phyloP scores from a whole-genome alignment of 371 early-diverging fungal genomes.

The Zancudomyces culisetae region DNA sequence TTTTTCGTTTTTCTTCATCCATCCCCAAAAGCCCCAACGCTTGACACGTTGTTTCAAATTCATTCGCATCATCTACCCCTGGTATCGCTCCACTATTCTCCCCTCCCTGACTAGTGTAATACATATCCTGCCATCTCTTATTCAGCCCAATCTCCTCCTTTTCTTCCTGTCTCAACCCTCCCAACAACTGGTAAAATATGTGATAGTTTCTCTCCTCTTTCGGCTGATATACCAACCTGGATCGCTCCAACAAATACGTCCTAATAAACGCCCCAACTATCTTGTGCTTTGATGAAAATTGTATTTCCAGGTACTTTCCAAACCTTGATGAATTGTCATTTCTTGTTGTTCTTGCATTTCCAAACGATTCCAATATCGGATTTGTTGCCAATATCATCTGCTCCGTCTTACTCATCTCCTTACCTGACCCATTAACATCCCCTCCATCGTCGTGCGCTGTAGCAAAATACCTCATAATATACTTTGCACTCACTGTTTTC shows the following conservation, averaged over 20 bases:
- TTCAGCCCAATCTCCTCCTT: slow-evolving; percentile 53
- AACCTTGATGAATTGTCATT: slow-evolving; percentile 98
- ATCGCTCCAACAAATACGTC: slow-evolving; percentile 94
- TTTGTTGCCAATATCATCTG: slow-evolving; percentile 84
- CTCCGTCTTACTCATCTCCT: slow-evolving; percentile 57
- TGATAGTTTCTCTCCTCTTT: slow-evolving; percentile 93
- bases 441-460: slow-evolving; percentile 24
- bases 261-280: slow-evolving; percentile 92
- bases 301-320: slow-evolving; percentile 96
- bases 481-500: slow-evolving; percentile 90
- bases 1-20: slow-evolving; percentile 62
- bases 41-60: slow-evolving; percentile 71
- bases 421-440: not conserved
- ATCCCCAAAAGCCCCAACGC: slow-evolving; percentile 75
- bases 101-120: slow-evolving; percentile 75
- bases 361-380: slow-evolving; percentile 98
- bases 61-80: slow-evolving; percentile 78
- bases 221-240: slow-evolving; percentile 90
- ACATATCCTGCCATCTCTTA: slow-evolving; percentile 46
- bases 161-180: slow-evolving; percentile 65
- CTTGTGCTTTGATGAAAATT: slow-evolving; percentile 51
- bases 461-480: slow-evolving; percentile 95
- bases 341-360: slow-evolving; percentile 99
- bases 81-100: slow-evolving; percentile 38
- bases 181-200: slow-evolving; percentile 95